Percentiles rank a stretch among this genome's conserved stretches.
phyloP scores from a whole-genome alignment of 306 rosid species.

The Casuarina glauca region DNA sequence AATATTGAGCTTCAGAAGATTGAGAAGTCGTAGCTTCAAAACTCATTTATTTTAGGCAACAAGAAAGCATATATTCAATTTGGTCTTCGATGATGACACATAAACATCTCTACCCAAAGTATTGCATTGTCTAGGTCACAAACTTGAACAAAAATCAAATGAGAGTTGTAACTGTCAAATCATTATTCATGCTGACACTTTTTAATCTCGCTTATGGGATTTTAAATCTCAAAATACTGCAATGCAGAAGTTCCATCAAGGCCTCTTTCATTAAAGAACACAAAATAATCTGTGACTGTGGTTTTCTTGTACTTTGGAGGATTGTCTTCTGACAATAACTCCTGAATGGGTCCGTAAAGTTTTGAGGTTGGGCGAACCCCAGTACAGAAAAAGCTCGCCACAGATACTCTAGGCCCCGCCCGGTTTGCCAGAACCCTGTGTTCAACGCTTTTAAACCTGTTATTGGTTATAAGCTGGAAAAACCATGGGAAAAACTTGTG shows the following conservation, averaged over 20 bases:
- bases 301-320: slow-evolving; percentile 29
- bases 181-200: too few species aligned
- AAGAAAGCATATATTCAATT: too few species aligned
- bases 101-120: too few species aligned
- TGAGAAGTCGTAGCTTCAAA: too few species aligned
- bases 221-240: slow-evolving; percentile 17
- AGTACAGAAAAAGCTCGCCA: slow-evolving; percentile 31
- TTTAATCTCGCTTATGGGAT: not conserved
- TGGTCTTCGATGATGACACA: too few species aligned
- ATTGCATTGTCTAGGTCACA: too few species aligned
- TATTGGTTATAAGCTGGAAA: slow-evolving; percentile 31
- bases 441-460: slow-evolving; percentile 33
- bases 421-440: slow-evolving; percentile 33
- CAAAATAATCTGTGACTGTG: not conserved
- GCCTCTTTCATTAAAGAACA: not conserved
- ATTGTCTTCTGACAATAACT: slow-evolving; percentile 27
- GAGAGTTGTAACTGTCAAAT: too few species aligned
- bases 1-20: too few species aligned
- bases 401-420: slow-evolving; percentile 15
- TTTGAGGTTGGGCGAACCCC: not conserved
- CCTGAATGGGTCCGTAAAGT: slow-evolving; percentile 26
- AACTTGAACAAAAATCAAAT: too few species aligned
- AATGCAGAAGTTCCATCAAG: slow-evolving; percentile 4
- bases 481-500: not conserved
- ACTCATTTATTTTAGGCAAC: too few species aligned